These are phyloP conservation scores for Vachellia collinsii DNA, from an alignment of 306 rosid species.

Conservation along the genomic window DNA sequence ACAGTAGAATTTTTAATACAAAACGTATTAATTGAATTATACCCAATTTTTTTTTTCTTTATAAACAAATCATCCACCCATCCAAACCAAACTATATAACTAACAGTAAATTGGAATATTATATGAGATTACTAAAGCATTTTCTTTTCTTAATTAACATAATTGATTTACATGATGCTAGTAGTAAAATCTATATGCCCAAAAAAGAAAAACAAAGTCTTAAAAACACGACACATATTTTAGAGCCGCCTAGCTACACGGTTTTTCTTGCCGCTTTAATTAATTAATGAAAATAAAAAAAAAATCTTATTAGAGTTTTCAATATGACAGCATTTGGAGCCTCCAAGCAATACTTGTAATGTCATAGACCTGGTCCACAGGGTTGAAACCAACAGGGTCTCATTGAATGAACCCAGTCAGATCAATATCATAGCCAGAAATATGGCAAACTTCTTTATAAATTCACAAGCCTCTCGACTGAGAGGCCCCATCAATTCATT, in stretches of 20 bases:
- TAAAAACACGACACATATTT: not conserved
- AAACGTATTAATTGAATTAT: no score
- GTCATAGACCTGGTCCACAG: constrained; percentile 6
- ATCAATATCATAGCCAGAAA: not conserved
- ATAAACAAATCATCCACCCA: no score
- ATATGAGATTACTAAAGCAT: no score
- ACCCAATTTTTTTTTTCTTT: no score
- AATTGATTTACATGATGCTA: no score
- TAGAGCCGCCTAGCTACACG: not conserved
- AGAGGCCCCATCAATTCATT: not conserved
- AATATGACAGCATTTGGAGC: constrained; percentile 13
- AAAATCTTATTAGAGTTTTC: not conserved
- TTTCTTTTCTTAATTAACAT: no score
- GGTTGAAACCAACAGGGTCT: constrained; percentile 4
- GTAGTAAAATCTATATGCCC: no score
- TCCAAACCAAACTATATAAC: no score
- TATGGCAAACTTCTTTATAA: not conserved
- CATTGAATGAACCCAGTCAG: not conserved
- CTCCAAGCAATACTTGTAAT: not conserved
- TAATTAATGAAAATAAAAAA: not conserved
- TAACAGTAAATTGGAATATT: no score
- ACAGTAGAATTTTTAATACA: no score
- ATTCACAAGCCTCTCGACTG: not conserved
- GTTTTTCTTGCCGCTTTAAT: not conserved
- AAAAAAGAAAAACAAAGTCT: not conserved